Base-by-base conservation (phyloP, 2,329 filamentous ascomycete genomes). In the Tolypocladium amazonense region DNA sequence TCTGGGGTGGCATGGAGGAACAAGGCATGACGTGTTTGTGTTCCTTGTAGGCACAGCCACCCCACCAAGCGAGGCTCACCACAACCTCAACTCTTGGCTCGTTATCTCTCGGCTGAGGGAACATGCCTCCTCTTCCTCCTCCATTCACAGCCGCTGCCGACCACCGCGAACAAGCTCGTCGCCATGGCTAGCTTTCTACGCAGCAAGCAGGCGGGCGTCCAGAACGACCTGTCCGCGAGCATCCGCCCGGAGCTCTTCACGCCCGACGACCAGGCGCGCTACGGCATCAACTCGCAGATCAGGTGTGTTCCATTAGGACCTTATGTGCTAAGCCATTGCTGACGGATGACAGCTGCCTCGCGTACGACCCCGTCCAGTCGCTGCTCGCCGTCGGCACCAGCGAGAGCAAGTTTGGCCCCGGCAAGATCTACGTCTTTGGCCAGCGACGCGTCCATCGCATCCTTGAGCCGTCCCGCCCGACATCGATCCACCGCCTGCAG, bases 281-380 rank as follows among this genome's bases (percentile, higher is more conserved):
- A 89, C 72, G 91, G 92, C 62, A 87, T 97, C 73, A 90, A 88
- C 71, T 91, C 88, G 25, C 85, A 87, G 70, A 83, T 88, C 69
- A 83, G 83, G 84, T 87, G 70, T 56, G 56, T 55, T 37, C 60
- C 54, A 57, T 50, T 58, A 11, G 56, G 58, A 58, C 47, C 58
- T 62, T 57, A 50, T 41, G 14, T 53, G 54, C 59, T 2, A 58
- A 52, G 23, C 52, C 59, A 47, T 59, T 47, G 56, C 38, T 37
- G 56, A 57, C 27, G 9, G 56, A 52, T 66, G 76, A 72, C 30
- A 83, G 90, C 67, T 89, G 88, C 64, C 77, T 97, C 64, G 89
- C 92, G 62, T 97, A 96, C 77, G 92, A 97, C 65, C 92, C 94
- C 1, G 82, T 97, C 15, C 94, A 99, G 72, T 96, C 92, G 35